These are phyloP conservation scores for Nicotiana attenuata DNA, from an alignment of 257 asterid genomes.

Conservation along the genomic window DNA sequence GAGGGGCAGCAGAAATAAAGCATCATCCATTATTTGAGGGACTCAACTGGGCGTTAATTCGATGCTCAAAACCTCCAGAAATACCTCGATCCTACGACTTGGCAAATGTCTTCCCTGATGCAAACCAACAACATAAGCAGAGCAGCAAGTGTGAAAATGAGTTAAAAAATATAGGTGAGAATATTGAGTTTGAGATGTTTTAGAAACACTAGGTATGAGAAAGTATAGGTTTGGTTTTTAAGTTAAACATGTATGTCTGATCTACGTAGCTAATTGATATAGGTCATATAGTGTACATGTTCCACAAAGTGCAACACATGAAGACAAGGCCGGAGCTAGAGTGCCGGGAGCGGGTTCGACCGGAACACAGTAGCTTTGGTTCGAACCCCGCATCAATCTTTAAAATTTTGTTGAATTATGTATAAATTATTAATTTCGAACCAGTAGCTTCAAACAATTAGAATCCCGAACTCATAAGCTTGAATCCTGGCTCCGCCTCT, in stretches of 20 bases:
- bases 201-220: constrained; percentile 12
- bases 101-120: background rate
- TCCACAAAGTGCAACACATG: background rate
- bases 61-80: constrained; percentile 59
- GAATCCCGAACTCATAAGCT: too few species aligned
- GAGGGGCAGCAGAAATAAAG: constrained; percentile 64
- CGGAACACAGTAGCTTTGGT: too few species aligned
- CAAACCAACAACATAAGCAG: constrained; percentile 15
- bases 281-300: constrained; percentile 8
- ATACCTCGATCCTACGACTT: constrained; percentile 27
- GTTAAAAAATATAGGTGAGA: constrained; percentile 21
- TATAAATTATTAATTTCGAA: too few species aligned
- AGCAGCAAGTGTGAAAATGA: constrained; percentile 14
- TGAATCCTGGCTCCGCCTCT: too few species aligned
- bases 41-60: constrained; percentile 65
- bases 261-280: constrained; percentile 4
- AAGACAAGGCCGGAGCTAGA: too few species aligned
- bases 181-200: constrained; percentile 30
- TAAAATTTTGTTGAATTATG: too few species aligned
- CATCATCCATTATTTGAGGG: constrained; percentile 62
- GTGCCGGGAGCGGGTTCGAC: too few species aligned
- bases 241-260: background rate
- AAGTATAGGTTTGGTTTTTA: constrained; percentile 10
- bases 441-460: too few species aligned
- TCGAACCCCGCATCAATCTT: too few species aligned